phyloP scores from a whole-genome alignment of 768 basidiomycete species.

The Peribolospora baueri region DNA sequence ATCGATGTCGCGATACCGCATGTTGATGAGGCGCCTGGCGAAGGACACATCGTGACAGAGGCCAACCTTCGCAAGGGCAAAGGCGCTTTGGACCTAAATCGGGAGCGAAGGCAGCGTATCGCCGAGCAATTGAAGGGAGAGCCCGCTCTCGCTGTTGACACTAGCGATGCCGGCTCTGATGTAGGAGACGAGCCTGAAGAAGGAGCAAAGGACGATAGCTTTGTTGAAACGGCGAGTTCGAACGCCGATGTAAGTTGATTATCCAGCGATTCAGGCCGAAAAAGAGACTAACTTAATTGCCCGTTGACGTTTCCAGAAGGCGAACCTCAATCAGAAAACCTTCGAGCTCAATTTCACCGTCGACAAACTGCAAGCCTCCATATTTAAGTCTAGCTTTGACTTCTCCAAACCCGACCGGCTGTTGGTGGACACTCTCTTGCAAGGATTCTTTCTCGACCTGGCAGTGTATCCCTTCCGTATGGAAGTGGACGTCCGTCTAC shows the following conservation, averaged over 20 bases:
- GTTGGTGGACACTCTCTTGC: conserved; percentile 53
- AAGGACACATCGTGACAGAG: background rate
- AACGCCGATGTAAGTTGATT: conserved; percentile 27
- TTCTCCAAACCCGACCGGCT: conserved; percentile 34
- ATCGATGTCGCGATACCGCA: conserved; percentile 75
- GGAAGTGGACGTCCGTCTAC: conserved; percentile 56
- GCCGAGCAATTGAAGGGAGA: no score
- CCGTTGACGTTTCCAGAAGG: conserved; percentile 17
- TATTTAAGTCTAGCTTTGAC: conserved; percentile 43
- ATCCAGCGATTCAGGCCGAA: background rate
- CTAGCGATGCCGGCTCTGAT: no score
- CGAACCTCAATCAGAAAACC: conserved; percentile 30
- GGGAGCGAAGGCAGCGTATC: no score
- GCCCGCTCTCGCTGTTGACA: no score
- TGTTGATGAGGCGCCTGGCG: conserved; percentile 31
- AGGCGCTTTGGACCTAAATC: no score
- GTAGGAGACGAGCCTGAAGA: background rate
- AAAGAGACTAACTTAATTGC: conserved; percentile 20
- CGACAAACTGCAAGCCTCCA: conserved; percentile 47
- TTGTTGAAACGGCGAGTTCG: conserved; percentile 49
- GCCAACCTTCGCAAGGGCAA: no score
- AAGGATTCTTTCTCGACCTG: conserved; percentile 52
- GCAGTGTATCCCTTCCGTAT: conserved; percentile 60
- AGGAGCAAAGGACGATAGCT: conserved; percentile 19
- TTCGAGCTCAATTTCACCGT: conserved; percentile 78